A percentile compares a stretch with the other conserved stretches of the same genome.
phyloP scores from a whole-genome alignment of 345 rosid genomes.

The Triadica sebifera region DNA sequence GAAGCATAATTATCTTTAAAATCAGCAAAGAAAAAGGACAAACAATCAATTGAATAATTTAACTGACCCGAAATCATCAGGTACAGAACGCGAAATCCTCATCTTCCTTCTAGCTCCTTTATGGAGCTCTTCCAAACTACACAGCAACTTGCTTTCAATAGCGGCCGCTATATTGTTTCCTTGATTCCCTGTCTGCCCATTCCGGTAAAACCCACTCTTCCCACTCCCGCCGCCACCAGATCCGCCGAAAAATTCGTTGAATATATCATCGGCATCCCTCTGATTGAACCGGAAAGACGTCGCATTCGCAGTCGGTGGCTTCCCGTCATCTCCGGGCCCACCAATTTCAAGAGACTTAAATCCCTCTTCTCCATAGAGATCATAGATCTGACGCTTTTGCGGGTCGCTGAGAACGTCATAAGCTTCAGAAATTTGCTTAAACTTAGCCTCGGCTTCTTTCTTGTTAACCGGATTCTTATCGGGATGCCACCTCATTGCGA shows the following conservation, averaged over 20 bases:
- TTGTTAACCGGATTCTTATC: slow-evolving; percentile 74
- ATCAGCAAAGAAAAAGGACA: not conserved
- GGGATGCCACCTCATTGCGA: slow-evolving; percentile 94
- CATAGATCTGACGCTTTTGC: slow-evolving; percentile 82
- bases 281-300: slow-evolving; percentile 48
- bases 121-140: slow-evolving; percentile 27
- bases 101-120: slow-evolving; percentile 25
- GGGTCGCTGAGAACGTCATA: slow-evolving; percentile 81
- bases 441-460: slow-evolving; percentile 79
- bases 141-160: slow-evolving; percentile 16
- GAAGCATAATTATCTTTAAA: not conserved
- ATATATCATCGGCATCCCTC: slow-evolving; percentile 66
- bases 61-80: slow-evolving; percentile 30
- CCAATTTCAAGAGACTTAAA: slow-evolving; percentile 48
- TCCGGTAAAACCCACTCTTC: not conserved
- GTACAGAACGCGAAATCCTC: slow-evolving; percentile 30
- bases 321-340: slow-evolving; percentile 18
- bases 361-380: slow-evolving; percentile 73
- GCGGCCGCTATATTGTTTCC: slow-evolving; percentile 29
- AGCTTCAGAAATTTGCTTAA: slow-evolving; percentile 82
- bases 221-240: slow-evolving; percentile 29
- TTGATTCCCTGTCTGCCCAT: slow-evolving; percentile 35
- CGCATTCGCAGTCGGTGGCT: not conserved
- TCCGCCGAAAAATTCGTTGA: slow-evolving; percentile 62
- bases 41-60: not conserved